phyloP scores from a whole-genome alignment of 805 yeast species.

The Saccharomycopsis fodiens region DNA sequence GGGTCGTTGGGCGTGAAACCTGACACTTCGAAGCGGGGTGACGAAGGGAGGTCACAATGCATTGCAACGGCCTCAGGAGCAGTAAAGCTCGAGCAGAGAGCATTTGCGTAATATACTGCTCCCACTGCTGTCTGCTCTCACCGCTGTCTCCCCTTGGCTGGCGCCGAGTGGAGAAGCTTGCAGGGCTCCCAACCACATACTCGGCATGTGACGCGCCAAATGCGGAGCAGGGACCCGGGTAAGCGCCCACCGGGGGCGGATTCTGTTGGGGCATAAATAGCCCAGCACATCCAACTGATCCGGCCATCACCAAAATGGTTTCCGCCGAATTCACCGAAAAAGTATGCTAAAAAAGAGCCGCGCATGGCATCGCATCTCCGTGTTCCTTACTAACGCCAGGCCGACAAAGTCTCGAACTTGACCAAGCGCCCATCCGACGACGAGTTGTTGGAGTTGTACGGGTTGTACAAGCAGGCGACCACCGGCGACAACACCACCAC shows the following conservation, averaged over 20 bases:
- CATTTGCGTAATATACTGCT: too few species aligned
- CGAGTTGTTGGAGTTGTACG: conserved; percentile 82
- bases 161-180: too few species aligned
- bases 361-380: not conserved
- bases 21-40: too few species aligned
- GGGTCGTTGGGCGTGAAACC: too few species aligned
- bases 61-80: too few species aligned
- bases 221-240: not conserved
- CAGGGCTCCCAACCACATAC: too few species aligned
- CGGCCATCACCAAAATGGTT: conserved; percentile 6
- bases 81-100: too few species aligned
- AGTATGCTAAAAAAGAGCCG: conserved; percentile 1
- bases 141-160: too few species aligned
- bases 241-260: not conserved
- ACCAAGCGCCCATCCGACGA: conserved; percentile 77
- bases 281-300: not conserved
- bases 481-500: conserved; percentile 85
- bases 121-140: too few species aligned
- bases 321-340: conserved; percentile 19
- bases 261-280: not conserved
- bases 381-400: conserved; percentile 35
- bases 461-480: conserved; percentile 94
- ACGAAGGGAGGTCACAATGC: too few species aligned
- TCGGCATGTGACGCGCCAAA: not conserved
- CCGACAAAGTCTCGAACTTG: conserved; percentile 70